Percentiles rank a stretch among this genome's conserved stretches.
Conservation (phyloP, 2,329 filamentous ascomycete genomes). For the Neonectria magnoliae region DNA sequence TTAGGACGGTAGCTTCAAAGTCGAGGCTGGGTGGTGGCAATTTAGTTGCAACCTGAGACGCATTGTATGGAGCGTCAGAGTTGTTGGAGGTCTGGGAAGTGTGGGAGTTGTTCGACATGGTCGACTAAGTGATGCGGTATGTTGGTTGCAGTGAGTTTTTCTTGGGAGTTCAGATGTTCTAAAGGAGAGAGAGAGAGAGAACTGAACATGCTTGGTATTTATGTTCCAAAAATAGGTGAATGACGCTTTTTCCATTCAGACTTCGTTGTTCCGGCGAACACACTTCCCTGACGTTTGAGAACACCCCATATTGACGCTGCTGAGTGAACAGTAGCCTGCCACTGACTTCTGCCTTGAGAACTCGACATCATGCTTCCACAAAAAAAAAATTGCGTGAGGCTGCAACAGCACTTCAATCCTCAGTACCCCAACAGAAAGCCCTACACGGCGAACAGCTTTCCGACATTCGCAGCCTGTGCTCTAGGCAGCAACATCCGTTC, state of each 20-base stretch:
- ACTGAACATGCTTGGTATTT: neutral
- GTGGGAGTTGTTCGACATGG: neutral
- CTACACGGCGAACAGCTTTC: too few species aligned
- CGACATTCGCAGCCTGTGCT: too few species aligned
- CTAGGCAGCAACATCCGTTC: neutral
- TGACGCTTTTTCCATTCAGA: neutral
- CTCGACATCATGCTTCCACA: neutral
- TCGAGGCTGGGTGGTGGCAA: neutral
- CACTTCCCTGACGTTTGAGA: neutral
- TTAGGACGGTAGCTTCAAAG: conserved; percentile 5
- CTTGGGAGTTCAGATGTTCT: neutral
- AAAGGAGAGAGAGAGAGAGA: neutral
- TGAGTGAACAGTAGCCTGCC: neutral
- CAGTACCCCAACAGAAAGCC: neutral
- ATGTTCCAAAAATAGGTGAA: neutral
- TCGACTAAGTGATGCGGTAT: neutral
- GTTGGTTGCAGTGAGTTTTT: neutral
- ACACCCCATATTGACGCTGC: neutral
- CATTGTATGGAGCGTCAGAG: neutral
- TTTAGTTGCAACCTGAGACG: neutral
- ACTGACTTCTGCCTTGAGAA: neutral
- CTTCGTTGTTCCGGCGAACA: neutral
- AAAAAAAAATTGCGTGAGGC: too few species aligned
- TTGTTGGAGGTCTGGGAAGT: too few species aligned
- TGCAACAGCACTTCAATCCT: neutral